Percentiles rank a stretch among this genome's conserved stretches.
These are phyloP conservation scores for Solanum chiquidenum DNA, from an alignment of 257 asterid species.

Conservation along the genomic window DNA sequence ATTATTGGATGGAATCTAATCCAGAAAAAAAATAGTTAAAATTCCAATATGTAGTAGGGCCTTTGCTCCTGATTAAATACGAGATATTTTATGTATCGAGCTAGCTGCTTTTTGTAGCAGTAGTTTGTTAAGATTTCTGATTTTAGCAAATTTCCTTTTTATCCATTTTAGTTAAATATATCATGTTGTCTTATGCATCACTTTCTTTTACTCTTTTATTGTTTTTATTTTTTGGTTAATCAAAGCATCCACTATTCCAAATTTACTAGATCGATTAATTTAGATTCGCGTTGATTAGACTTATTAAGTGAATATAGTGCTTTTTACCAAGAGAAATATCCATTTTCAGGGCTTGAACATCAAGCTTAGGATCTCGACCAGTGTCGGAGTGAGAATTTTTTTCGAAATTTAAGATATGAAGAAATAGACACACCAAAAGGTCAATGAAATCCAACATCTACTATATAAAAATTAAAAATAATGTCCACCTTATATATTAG, in stretches of 20 bases:
- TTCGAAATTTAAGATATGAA: background rate
- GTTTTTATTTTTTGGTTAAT: background rate
- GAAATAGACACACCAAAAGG: background rate
- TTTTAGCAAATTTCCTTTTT: background rate
- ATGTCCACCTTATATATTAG: background rate
- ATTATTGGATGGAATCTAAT: background rate
- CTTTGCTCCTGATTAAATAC: background rate
- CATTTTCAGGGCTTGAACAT: background rate
- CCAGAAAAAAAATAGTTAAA: background rate
- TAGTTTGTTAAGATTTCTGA: background rate
- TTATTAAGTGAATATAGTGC: background rate
- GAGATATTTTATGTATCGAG: background rate
- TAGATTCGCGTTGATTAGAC: too few species aligned
- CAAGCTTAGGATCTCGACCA: background rate
- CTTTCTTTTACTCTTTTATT: background rate
- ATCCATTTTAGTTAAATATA: background rate
- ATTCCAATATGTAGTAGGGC: background rate
- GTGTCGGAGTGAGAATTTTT: background rate
- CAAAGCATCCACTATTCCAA: background rate
- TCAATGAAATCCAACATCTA: background rate
- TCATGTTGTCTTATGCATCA: background rate
- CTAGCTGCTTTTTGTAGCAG: background rate
- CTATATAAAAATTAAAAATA: too few species aligned
- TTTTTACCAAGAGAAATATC: background rate
- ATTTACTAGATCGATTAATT: background rate